Evolutionary conservation across 1,284 basidiomycete species (phyloP), one percentile per base, ranked within the genome.

Genomic region (Ganoderma leucocontextum): DNA sequence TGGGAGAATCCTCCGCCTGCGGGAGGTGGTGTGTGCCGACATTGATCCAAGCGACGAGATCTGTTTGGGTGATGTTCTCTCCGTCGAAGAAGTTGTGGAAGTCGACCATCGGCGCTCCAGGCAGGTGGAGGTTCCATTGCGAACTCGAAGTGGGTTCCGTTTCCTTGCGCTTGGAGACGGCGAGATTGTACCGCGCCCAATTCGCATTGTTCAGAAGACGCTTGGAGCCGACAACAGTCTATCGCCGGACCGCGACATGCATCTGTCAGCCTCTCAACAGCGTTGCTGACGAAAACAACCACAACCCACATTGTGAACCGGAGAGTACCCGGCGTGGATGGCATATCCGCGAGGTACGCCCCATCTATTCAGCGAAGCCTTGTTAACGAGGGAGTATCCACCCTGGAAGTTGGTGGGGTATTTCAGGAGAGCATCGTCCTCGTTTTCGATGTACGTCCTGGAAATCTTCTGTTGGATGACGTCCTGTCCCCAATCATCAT

Each of bases 51-150:
- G 86, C 85, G 6, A 91, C 89, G 38, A 91, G 78, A 77, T 89
- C 88, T 68, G 87, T 80, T 76, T 90, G 87, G 0, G 83, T 85
- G 67, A 91, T 82, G 70, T 83, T 86, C 78, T 90, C 88, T 25
- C 85, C 86, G 69, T 91, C 84, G 77, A 90, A 89, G 78, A 90
- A 89, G 67, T 85, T 84, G 78, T 88, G 84, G 77, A 89, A 91
- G 74, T 91, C 83, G 63, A 91, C 87, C 19, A 84, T 80, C 1
- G 89, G 89, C 2, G 75, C 76, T 1, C 86, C 88, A 0, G 89
- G 88, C 2, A 91, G 78, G 73, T 91, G 86, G 67, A 87, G 81
- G 77, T 91, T 91, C 87, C 87, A 91, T 77, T 85, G 84, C 52
- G 80, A 82, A 68, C 85, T 87, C 13, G 86, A 86, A 0, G 80